Conservation (phyloP, 768 basidiomycete species). For the Hebeloma cylindrosporum region DNA sequence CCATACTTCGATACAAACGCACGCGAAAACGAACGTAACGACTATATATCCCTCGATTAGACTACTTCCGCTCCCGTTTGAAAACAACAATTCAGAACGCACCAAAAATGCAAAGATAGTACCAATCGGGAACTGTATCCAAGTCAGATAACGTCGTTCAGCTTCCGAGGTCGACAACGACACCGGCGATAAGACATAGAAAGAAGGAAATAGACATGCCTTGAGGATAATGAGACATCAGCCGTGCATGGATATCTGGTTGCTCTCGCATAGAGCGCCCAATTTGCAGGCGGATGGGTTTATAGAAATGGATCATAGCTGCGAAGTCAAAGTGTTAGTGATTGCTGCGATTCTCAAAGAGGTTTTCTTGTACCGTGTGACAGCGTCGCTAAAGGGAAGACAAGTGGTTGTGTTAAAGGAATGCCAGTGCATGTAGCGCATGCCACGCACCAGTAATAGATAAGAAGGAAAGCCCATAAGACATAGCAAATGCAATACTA, state of each 20-base stretch:
- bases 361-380: constrained; percentile 36
- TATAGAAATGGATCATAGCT: constrained; percentile 56
- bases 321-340: not conserved
- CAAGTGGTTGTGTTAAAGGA: not conserved
- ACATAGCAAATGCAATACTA: constrained; percentile 55
- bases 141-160: not conserved
- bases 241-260: constrained; percentile 58
- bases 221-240: constrained; percentile 57
- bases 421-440: not conserved
- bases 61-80: not conserved
- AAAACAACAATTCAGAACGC: constrained; percentile 6
- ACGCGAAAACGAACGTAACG: constrained; percentile 59
- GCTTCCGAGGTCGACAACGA: not conserved
- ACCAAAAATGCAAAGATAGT: constrained; percentile 55
- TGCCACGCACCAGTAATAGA: constrained; percentile 52
- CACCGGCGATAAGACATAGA: not conserved
- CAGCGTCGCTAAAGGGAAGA: constrained; percentile 38
- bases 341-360: not conserved
- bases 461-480: constrained; percentile 61
- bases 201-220: constrained; percentile 25
- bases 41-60: constrained; percentile 24
- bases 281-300: constrained; percentile 55
- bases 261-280: constrained; percentile 51
- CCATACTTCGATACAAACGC: constrained; percentile 63
- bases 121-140: constrained; percentile 58